phyloP scores from a whole-genome alignment of 2,329 filamentous ascomycete species.

The Lachnellula cervina region DNA sequence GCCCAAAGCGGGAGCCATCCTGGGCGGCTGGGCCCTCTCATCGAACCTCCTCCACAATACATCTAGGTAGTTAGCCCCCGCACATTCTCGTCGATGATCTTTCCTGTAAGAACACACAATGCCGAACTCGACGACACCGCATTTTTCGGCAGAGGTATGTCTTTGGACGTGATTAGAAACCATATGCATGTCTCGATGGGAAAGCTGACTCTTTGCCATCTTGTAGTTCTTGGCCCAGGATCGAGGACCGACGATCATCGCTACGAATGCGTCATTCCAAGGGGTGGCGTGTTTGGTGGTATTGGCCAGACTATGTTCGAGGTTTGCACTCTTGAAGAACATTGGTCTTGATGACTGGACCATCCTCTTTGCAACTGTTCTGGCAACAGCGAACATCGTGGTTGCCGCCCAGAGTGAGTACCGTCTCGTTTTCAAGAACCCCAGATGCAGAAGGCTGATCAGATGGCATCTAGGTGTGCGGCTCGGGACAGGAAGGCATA shows the following conservation, averaged over 20 bases:
- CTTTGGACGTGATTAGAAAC: too few species aligned
- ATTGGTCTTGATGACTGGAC: constrained; percentile 1
- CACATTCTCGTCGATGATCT: too few species aligned
- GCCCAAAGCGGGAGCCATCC: too few species aligned
- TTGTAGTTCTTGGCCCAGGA: neutral
- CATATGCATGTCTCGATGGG: too few species aligned
- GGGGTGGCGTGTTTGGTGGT: neutral
- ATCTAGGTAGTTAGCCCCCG: too few species aligned
- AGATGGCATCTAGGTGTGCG: neutral
- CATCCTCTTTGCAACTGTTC: neutral
- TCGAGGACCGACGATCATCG: constrained; percentile 3
- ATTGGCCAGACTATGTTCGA: neutral
- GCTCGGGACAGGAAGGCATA: constrained; percentile 1
- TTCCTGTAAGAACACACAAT: too few species aligned
- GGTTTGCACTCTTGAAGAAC: neutral
- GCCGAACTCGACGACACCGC: too few species aligned
- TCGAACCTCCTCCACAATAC: too few species aligned
- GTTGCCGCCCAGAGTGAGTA: neutral
- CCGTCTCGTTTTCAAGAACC: neutral
- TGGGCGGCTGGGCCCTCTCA: too few species aligned
- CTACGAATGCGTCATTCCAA: neutral
- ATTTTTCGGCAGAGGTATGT: too few species aligned
- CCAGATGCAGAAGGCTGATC: neutral
- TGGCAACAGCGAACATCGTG: constrained; percentile 2
- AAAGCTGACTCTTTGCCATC: too few species aligned